phyloP scores from a whole-genome alignment of 2,329 filamentous ascomycete species.

The Plectosphaerella plurivora region DNA sequence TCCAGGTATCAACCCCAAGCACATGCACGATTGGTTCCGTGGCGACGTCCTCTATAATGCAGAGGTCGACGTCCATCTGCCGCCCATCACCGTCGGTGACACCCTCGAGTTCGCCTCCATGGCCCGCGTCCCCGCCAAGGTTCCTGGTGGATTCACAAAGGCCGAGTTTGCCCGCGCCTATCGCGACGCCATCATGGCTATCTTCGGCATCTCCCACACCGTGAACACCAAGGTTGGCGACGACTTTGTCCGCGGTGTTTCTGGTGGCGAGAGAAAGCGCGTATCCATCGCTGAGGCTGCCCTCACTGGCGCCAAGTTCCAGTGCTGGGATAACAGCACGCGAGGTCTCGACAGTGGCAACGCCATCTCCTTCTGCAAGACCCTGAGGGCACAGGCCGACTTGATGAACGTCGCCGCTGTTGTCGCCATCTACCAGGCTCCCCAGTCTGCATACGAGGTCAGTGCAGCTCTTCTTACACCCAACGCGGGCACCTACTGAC shows the following conservation, averaged over 20 bases:
- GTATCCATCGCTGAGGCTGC: conserved; percentile 22
- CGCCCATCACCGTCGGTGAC: conserved; percentile 53
- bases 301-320: conserved; percentile 13
- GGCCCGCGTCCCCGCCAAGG: conserved; percentile 41
- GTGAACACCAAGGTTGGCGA: conserved; percentile 14
- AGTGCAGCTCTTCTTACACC: neutral
- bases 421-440: conserved; percentile 15
- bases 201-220: conserved; percentile 23
- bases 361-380: conserved; percentile 50
- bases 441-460: conserved; percentile 14
- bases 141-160: conserved; percentile 39
- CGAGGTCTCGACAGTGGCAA: conserved; percentile 35
- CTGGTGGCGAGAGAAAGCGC: conserved; percentile 31
- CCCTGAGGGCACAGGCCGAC: conserved; percentile 39
- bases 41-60: conserved; percentile 65
- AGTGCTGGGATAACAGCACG: conserved; percentile 26
- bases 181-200: conserved; percentile 49
- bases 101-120: conserved; percentile 57
- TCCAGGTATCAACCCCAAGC: conserved; percentile 8
- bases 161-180: conserved; percentile 39
- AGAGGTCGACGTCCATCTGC: conserved; percentile 61
- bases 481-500: neutral
- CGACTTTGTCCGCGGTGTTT: conserved; percentile 12
- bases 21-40: conserved; percentile 26
- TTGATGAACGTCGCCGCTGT: conserved; percentile 9